These are phyloP conservation scores for Mikania micrantha DNA, from an alignment of 129 eudicot genomes.

Conservation along the genomic window DNA sequence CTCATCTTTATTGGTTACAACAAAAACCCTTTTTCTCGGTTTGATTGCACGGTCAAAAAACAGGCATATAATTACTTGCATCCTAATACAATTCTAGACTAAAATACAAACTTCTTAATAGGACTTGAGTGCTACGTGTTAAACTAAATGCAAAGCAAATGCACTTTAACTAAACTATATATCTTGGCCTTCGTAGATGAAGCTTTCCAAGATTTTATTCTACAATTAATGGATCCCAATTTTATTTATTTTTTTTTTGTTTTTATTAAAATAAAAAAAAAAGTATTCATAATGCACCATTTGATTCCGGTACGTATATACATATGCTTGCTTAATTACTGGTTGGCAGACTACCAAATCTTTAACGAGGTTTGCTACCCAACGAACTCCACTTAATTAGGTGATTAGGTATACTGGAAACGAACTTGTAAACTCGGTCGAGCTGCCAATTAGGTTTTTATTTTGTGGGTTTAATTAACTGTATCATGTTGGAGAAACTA, in stretches of 20 bases:
- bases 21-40: conserved; percentile 31
- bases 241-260: not conserved
- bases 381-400: conserved; percentile 16
- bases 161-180: not conserved
- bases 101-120: conserved; percentile 16
- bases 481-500: not conserved
- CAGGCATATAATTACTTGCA: conserved; percentile 23
- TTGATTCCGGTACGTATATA: not conserved
- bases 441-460: not conserved
- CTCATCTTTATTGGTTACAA: conserved; percentile 25
- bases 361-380: conserved; percentile 15
- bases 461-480: not conserved
- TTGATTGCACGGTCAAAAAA: conserved; percentile 37
- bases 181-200: not conserved
- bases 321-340: too few relatives aligned
- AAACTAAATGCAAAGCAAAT: not conserved
- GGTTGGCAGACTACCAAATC: conserved; percentile 25
- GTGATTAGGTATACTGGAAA: conserved; percentile 14
- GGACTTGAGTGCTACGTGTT: conserved; percentile 6
- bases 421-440: conserved; percentile 21
- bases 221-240: not conserved
- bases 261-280: not conserved
- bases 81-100: conserved; percentile 15
- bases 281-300: not conserved
- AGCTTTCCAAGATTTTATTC: not conserved